Base-by-base conservation (phyloP, 208 protist genomes). In the Lotmaria passim region DNA sequence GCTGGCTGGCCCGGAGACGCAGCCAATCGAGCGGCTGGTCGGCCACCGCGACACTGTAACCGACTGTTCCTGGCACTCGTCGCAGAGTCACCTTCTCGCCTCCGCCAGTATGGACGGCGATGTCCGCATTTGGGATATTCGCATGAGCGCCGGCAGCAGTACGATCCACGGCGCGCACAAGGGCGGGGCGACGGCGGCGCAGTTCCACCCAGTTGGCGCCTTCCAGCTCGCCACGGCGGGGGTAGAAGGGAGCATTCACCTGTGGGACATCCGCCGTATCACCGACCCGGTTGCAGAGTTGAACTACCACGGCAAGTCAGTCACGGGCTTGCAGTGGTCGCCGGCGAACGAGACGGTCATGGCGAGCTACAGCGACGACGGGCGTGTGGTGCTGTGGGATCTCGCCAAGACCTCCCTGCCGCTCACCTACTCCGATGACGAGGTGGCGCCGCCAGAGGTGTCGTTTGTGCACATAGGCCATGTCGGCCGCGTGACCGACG, bases 381-480 rank as follows among this genome's bases (percentile, higher is more conserved):
- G 86, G 52, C 79, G 77, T 44, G 86, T 86, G 15, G 86, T 87
- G 19, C 10, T 79, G 14, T 91, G 83, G 86, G 81, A 91, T 43
- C 26, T 89, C 0, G 67, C 46, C 2, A 85, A 82, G 73, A 77
- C 71, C 21, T 72, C 67, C 30, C 68, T 89, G 65, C 69, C 73
- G 21, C 52, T 75, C 7, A 24, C 39, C 24, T 83, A 88, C 78
- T 75, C 70, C 36, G 75, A 70, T 31, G 76, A 81, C 46, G 68
- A 55, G 46, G 24, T 78, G 64, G 89, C 89, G 30, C 89, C 82
- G 43, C 73, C 76, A n/a, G 87, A 91, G 68, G 73, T 93, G 33
- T 56, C 63, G 0, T 99, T 99, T 85, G 88, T 99, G 60, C 98
- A 99, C 81, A 94, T 90, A 30, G 98, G 98, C 28, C 98, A 99